phyloP scores from a whole-genome alignment of 768 basidiomycete genomes.

The Auricularia sp. region DNA sequence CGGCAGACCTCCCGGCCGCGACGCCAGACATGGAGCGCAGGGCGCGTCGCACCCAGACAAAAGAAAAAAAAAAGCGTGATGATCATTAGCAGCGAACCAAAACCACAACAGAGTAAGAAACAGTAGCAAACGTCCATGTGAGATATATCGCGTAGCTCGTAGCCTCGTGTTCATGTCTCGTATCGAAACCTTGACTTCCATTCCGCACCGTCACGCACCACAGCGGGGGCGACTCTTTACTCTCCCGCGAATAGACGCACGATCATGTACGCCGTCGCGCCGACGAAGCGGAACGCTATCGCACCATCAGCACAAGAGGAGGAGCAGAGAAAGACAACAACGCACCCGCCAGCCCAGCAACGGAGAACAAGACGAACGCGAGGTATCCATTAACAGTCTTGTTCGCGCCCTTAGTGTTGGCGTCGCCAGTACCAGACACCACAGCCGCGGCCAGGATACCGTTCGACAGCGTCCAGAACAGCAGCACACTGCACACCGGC shows the following conservation, averaged over 20 bases:
- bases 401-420: too few relatives aligned
- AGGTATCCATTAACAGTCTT: slow-evolving; percentile 73
- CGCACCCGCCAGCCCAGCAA: slow-evolving; percentile 80
- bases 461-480: slow-evolving; percentile 86
- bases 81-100: too few relatives aligned
- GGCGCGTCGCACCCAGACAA: too few relatives aligned
- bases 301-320: slow-evolving; percentile 1
- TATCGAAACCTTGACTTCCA: too few relatives aligned
- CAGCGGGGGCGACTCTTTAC: slow-evolving; percentile 24
- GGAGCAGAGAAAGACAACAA: slow-evolving; percentile 8
- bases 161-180: too few relatives aligned
- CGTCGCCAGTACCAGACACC: slow-evolving; percentile 47
- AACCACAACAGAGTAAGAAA: too few relatives aligned
- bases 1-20: too few relatives aligned
- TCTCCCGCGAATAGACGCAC: slow-evolving; percentile 85
- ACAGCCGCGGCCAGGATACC: slow-evolving; percentile 66
- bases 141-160: too few relatives aligned
- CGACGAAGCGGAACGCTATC: slow-evolving; percentile 74
- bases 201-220: too few relatives aligned
- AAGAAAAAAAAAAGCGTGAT: too few relatives aligned
- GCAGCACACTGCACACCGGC: slow-evolving; percentile 40
- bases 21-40: too few relatives aligned
- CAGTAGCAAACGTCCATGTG: too few relatives aligned
- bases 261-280: slow-evolving; percentile 72
- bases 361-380: slow-evolving; percentile 80